Base-by-base conservation (phyloP, 1,284 basidiomycete genomes). In the Anthracocystis panici-leucophaei region DNA sequence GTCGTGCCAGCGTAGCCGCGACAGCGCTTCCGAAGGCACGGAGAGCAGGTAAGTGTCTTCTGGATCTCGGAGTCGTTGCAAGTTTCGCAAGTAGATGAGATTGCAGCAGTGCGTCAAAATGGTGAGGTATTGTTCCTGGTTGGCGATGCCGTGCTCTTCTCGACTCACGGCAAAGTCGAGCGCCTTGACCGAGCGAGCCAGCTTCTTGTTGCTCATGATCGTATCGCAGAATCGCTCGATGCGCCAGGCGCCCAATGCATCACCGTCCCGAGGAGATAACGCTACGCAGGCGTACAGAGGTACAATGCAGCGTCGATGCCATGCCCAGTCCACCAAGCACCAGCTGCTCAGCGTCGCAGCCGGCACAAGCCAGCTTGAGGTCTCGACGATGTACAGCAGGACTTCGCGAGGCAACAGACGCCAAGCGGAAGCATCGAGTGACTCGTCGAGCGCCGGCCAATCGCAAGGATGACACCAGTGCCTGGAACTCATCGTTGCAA, bases 151-250 rank as follows among this genome's bases (percentile, higher is more conserved):
- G 10, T 42, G 12, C 35, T 73, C 65, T 33, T 67, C 60, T 49
- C 70, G 46, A 27, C 70, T 73, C 5, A 73, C 54, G 40, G 70
- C 70, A 65, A 73, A 73, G 54, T 73, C 65, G 38, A 74, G 65
- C 44, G 62, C 65, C 33, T 57, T 68, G 58, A 74, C 65, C 6
- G 23, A 49, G 44, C 35, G 45, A 16, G 65, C 71, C 5, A 74
- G 58, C 46, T 51, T 35, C 38, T 51, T 50, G 63, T 69, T 74
- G 48, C n/a, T 11, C 8, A 58, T 62, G 44, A 74, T 63, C 46
- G 71, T 68, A 18, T 74, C 58, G 42, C 71, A 74, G 49, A 74
- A 74, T 21, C 65, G 50, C 46, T 65, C 45, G 42, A 74, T 74
- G 18, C 65, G 71, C 54, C 55, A 57, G 1, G 60, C 60, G 25